Conservation (phyloP, 192 early-diverging fungal species). For the Umbelopsis sp. region DNA sequence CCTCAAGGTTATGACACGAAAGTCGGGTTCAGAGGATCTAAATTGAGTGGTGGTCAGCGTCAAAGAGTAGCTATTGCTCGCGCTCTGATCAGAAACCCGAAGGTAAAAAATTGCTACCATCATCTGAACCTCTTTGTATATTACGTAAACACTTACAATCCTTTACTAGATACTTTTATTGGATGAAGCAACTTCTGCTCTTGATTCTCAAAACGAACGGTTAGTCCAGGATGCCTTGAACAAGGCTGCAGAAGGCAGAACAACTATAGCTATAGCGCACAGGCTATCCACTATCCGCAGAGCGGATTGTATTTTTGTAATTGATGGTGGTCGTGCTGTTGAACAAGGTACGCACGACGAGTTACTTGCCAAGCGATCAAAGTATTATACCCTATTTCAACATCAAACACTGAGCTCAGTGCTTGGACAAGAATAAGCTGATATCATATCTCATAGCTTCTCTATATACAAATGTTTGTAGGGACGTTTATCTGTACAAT, state of each 20-base stretch:
- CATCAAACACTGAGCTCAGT: too few relatives aligned
- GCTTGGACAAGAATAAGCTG: too few relatives aligned
- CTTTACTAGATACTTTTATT: conserved; percentile 54
- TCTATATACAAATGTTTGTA: too few relatives aligned
- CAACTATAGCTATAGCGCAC: conserved; percentile 75
- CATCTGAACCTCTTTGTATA: too few relatives aligned
- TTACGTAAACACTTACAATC: too few relatives aligned
- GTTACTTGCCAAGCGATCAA: conserved; percentile 56
- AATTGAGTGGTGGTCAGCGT: conserved; percentile 86
- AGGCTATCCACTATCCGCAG: conserved; percentile 83
- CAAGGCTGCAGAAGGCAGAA: conserved; percentile 61
- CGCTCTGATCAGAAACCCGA: conserved; percentile 65
- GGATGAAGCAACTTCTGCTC: conserved; percentile 79
- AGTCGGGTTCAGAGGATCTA: conserved; percentile 81
- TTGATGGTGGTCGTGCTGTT: conserved; percentile 62
- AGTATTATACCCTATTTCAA: conserved; percentile 48
- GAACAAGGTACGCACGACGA: conserved; percentile 74
- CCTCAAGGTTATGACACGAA: conserved; percentile 83
- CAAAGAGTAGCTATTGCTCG: conserved; percentile 44
- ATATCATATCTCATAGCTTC: too few relatives aligned
- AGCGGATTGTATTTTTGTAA: conserved; percentile 75
- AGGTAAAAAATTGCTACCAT: neutral
- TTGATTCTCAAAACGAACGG: conserved; percentile 77
- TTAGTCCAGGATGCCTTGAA: conserved; percentile 80
- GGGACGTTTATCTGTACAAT: too few relatives aligned